Percentiles rank a stretch among this genome's conserved stretches.
These are phyloP conservation scores for Agrocybe pediades DNA, from an alignment of 768 basidiomycete genomes.

Conservation along the genomic window DNA sequence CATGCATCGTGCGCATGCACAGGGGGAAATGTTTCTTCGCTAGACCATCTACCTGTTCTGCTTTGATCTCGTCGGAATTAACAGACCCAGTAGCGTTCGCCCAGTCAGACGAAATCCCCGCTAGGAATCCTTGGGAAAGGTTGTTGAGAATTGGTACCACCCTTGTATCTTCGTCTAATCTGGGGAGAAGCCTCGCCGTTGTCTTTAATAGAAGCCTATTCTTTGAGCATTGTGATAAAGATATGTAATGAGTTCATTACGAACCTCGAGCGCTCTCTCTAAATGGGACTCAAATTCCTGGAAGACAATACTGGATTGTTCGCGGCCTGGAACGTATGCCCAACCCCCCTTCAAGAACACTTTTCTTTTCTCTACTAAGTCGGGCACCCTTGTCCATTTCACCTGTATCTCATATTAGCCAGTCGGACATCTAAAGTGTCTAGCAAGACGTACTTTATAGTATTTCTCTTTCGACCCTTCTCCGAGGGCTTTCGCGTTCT, in stretches of 20 bases:
- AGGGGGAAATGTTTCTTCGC: conserved; percentile 89
- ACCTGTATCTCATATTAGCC: conserved; percentile 52
- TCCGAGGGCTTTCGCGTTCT: conserved; percentile 45
- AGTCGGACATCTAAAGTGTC: background rate
- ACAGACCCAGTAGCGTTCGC: conserved; percentile 50
- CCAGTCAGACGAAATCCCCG: conserved; percentile 89
- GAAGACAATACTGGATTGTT: conserved; percentile 84
- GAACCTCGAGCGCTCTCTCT: conserved; percentile 75
- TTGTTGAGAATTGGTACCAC: conserved; percentile 87
- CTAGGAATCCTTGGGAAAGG: conserved; percentile 90
- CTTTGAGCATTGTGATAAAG: too few species aligned
- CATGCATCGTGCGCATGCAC: conserved; percentile 93
- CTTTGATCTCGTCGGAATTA: conserved; percentile 71
- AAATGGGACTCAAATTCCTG: conserved; percentile 81
- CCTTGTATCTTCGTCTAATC: conserved; percentile 93
- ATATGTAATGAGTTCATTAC: too few species aligned
- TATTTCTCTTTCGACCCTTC: conserved; percentile 53
- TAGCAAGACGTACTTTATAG: conserved; percentile 61
- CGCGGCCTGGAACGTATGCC: conserved; percentile 83
- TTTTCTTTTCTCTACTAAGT: conserved; percentile 80
- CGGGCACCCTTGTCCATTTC: conserved; percentile 94
- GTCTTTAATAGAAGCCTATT: conserved; percentile 41
- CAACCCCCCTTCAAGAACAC: conserved; percentile 79
- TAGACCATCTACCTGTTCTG: conserved; percentile 92
- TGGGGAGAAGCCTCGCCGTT: conserved; percentile 84